Evolutionary conservation across 345 rosid species (phyloP).

Genomic region (Alliaria petiolata): DNA sequence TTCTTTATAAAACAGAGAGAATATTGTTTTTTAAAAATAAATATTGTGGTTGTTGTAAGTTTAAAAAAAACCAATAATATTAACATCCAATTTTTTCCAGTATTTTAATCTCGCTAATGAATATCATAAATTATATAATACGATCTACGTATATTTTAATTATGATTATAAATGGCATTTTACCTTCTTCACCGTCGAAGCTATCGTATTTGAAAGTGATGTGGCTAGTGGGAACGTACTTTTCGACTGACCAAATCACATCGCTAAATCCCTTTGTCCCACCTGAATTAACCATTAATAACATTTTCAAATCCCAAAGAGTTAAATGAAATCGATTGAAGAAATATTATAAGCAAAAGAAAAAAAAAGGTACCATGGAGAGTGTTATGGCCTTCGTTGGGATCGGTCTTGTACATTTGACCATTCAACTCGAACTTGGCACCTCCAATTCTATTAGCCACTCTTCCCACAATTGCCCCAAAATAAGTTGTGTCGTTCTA

Average conservation of each 20-base stretch:
- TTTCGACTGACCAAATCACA: slow-evolving; percentile 58
- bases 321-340: background rate
- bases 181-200: slow-evolving; percentile 68
- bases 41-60: no score
- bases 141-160: background rate
- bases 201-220: slow-evolving; percentile 60
- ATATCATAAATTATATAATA: no score
- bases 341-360: background rate
- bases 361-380: slow-evolving; percentile 54
- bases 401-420: slow-evolving; percentile 38
- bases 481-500: slow-evolving; percentile 71
- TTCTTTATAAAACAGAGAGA: no score
- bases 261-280: slow-evolving; percentile 67
- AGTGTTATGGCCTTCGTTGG: slow-evolving; percentile 71
- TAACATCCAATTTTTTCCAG: no score
- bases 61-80: no score
- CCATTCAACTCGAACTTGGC: slow-evolving; percentile 69
- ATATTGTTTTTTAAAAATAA: no score
- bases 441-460: slow-evolving; percentile 72
- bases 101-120: no score
- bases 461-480: slow-evolving; percentile 82
- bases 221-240: slow-evolving; percentile 37
- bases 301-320: background rate
- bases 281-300: slow-evolving; percentile 39
- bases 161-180: background rate